Evolutionary conservation across 371 early-diverging fungal genomes (phyloP).

Genomic region (Apophysomyces elegans): DNA sequence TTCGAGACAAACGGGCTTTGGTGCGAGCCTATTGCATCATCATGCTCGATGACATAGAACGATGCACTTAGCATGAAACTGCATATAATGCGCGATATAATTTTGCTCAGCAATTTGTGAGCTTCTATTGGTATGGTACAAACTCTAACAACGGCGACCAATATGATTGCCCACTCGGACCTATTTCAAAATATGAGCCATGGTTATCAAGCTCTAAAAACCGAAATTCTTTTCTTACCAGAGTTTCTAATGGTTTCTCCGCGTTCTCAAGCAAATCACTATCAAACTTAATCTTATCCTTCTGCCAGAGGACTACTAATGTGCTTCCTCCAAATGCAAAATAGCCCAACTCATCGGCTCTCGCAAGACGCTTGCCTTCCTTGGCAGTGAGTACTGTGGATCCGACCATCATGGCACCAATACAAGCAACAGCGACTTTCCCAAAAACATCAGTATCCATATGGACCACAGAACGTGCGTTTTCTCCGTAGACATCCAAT

Average conservation of each 20-base stretch:
- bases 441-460: slow-evolving; percentile 77
- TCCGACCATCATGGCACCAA: slow-evolving; percentile 93
- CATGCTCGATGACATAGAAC: too few species aligned
- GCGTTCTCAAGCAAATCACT: slow-evolving; percentile 34
- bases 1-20: too few species aligned
- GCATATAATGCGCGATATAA: too few species aligned
- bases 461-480: slow-evolving; percentile 71
- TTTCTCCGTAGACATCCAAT: slow-evolving; percentile 86
- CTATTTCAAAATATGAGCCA: not conserved
- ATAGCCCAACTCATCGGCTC: slow-evolving; percentile 85
- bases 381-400: slow-evolving; percentile 74
- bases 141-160: slow-evolving; percentile 16
- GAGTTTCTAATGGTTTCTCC: slow-evolving; percentile 32
- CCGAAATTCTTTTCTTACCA: slow-evolving; percentile 17
- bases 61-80: too few species aligned
- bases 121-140: too few species aligned
- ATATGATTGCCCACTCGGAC: slow-evolving; percentile 27
- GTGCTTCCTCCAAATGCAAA: slow-evolving; percentile 86
- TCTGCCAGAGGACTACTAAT: slow-evolving; percentile 73
- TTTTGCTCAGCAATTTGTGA: too few species aligned
- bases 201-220: not conserved
- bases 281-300: slow-evolving; percentile 31
- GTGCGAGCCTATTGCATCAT: too few species aligned
- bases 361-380: slow-evolving; percentile 56
- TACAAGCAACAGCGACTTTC: slow-evolving; percentile 69